Percentiles rank a stretch among this genome's conserved stretches.
These are phyloP conservation scores for Rhododendron ovatum DNA, from an alignment of 148 eudicot species.

Conservation along the genomic window DNA sequence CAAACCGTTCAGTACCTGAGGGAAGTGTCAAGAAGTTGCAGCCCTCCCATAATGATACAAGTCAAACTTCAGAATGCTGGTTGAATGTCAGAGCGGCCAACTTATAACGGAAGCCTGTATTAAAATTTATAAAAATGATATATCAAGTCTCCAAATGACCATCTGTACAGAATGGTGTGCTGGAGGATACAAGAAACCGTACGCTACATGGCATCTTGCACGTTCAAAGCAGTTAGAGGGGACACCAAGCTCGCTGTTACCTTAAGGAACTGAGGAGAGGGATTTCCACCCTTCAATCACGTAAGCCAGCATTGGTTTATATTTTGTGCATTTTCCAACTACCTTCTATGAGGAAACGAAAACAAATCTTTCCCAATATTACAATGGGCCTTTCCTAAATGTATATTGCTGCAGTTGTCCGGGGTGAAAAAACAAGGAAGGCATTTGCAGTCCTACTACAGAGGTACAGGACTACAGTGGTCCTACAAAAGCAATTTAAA, in stretches of 20 bases:
- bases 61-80: neutral
- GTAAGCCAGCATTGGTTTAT: conserved; percentile 28
- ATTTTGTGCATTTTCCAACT: neutral
- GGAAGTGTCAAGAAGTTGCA: neutral
- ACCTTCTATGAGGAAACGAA: neutral
- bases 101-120: neutral
- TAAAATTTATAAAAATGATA: neutral
- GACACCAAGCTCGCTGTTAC: conserved; percentile 72
- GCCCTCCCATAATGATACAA: neutral
- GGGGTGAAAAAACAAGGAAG: conserved; percentile 80
- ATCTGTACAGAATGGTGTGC: conserved; percentile 64
- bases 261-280: conserved; percentile 53
- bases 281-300: conserved; percentile 71
- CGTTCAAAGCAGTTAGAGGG: conserved; percentile 94
- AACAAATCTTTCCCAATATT: neutral
- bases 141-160: neutral
- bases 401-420: conserved; percentile 49
- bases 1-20: neutral
- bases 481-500: conserved; percentile 70
- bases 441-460: conserved; percentile 58
- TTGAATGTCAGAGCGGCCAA: too few relatives aligned
- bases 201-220: conserved; percentile 89
- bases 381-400: conserved; percentile 4
- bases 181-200: conserved; percentile 95
- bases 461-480: conserved; percentile 71